Conservation (phyloP, 2,329 filamentous ascomycete genomes). For the Cladosporium phlei region DNA sequence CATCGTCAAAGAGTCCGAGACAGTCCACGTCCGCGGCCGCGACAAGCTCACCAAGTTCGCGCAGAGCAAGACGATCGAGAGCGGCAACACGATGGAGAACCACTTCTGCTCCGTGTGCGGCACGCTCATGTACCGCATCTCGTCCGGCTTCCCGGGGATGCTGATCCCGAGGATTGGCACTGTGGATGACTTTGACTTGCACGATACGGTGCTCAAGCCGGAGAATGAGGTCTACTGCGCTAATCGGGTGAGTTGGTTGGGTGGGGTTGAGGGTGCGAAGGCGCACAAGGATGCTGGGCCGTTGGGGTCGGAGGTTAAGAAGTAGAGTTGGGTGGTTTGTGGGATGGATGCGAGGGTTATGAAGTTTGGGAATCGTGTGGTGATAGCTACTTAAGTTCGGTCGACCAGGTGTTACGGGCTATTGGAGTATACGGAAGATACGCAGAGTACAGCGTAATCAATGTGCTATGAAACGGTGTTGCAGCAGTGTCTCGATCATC, state of each 20-base stretch:
- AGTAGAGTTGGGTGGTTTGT: neutral
- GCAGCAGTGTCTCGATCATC: too few relatives aligned
- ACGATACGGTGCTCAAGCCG: slow-evolving; percentile 55
- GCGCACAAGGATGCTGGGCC: slow-evolving; percentile 5
- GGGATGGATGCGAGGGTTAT: too few relatives aligned
- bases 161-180: slow-evolving; percentile 55
- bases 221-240: slow-evolving; percentile 2
- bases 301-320: neutral
- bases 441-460: too few relatives aligned
- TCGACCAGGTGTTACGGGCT: too few relatives aligned
- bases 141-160: slow-evolving; percentile 40
- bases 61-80: slow-evolving; percentile 46
- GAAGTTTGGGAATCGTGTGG: too few relatives aligned
- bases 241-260: slow-evolving; percentile 8
- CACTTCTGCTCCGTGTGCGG: slow-evolving; percentile 58
- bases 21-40: slow-evolving; percentile 47
- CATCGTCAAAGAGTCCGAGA: slow-evolving; percentile 38
- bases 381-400: too few relatives aligned
- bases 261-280: slow-evolving; percentile 2
- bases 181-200: slow-evolving; percentile 57
- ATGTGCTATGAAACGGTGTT: too few relatives aligned
- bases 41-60: slow-evolving; percentile 47
- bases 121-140: slow-evolving; percentile 55
- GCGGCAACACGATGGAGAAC: slow-evolving; percentile 54
- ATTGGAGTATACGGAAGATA: too few relatives aligned